Evolutionary conservation across 192 early-diverging fungal genomes (phyloP).

Genomic region (Coemansia sp.): DNA sequence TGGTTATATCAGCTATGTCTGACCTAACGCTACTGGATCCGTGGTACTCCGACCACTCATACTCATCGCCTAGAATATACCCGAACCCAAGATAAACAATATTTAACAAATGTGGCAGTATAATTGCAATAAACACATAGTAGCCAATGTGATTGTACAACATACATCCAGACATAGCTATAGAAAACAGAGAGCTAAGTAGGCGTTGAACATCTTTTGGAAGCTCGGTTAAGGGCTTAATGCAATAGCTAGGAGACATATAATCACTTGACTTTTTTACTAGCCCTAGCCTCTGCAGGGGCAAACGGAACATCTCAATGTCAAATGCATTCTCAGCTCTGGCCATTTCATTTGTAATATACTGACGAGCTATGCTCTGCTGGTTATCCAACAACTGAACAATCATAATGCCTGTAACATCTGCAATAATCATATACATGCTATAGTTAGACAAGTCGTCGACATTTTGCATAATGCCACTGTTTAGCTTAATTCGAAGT

Average conservation of each 20-base stretch:
- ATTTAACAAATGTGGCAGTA: constrained; percentile 2
- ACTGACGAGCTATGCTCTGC: no score
- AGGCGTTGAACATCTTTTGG: neutral
- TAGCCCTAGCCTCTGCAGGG: constrained; percentile 14
- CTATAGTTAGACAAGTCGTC: constrained; percentile 14
- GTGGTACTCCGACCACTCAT: neutral
- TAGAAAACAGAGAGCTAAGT: neutral
- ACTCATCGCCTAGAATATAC: neutral
- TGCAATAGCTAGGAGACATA: no score
- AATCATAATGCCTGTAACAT: neutral
- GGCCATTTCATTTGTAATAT: no score
- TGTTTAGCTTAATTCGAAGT: neutral
- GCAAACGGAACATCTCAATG: constrained; percentile 26
- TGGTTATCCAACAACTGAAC: constrained; percentile 10
- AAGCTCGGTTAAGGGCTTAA: neutral
- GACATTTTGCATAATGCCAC: constrained; percentile 17
- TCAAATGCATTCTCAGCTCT: no score
- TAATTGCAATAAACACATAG: constrained; percentile 13
- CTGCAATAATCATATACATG: constrained; percentile 22
- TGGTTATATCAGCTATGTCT: constrained; percentile 11
- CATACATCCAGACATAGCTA: neutral
- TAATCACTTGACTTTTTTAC: neutral
- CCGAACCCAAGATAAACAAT: neutral
- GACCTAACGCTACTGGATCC: neutral
- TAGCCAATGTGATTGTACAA: constrained; percentile 29